phyloP scores from a whole-genome alignment of 140 eudicot genomes.

The Ambrosia hybrid region DNA sequence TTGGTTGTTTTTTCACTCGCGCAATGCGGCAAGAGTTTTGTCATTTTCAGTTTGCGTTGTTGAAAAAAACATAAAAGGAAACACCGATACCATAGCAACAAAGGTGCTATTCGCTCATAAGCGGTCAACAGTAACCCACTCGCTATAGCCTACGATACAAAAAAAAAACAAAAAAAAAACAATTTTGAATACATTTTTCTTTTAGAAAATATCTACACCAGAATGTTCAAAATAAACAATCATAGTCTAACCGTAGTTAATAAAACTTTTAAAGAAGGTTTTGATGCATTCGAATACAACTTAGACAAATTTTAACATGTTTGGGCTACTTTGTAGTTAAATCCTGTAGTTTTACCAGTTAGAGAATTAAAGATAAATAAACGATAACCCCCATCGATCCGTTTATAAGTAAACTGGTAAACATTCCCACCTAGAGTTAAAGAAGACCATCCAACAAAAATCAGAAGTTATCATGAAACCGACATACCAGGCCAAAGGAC shows the following conservation, averaged over 20 bases:
- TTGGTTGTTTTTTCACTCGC: too few relatives aligned
- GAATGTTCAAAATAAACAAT: too few relatives aligned
- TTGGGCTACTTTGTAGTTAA: not conserved
- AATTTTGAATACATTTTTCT: too few relatives aligned
- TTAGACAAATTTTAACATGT: not conserved
- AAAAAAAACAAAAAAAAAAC: too few relatives aligned
- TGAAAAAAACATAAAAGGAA: too few relatives aligned
- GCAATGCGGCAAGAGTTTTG: too few relatives aligned
- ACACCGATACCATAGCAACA: too few relatives aligned
- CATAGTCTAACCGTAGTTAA: slow-evolving; percentile 3
- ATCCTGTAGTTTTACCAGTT: not conserved
- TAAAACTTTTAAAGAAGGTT: not conserved
- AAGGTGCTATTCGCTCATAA: too few relatives aligned
- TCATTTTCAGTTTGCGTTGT: too few relatives aligned
- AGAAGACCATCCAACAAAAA: not conserved
- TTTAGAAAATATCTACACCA: too few relatives aligned
- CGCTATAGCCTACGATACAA: too few relatives aligned
- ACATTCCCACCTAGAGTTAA: not conserved
- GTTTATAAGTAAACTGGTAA: not conserved
- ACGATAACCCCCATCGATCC: not conserved
- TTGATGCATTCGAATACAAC: not conserved
- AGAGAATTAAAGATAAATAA: not conserved
- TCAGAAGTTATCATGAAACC: not conserved
- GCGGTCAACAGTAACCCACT: too few relatives aligned
- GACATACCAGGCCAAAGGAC: slow-evolving; percentile 83